phyloP scores from a whole-genome alignment of 1,284 basidiomycete species.

The Sanghuangporus baumii region DNA sequence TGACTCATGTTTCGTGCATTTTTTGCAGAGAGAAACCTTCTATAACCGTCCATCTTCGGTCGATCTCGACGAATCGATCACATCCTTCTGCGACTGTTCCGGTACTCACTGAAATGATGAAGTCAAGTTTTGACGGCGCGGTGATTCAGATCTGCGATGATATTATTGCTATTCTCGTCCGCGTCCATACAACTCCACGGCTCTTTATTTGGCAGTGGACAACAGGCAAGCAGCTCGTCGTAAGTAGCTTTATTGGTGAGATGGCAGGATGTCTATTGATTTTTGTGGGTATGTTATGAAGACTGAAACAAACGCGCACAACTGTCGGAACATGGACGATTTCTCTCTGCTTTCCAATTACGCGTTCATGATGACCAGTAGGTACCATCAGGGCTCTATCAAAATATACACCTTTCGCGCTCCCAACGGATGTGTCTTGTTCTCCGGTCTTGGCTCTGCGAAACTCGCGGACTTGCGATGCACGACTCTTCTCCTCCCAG shows the following conservation, averaged over 20 bases:
- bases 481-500: constrained; percentile 10
- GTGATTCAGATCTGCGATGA: constrained; percentile 49
- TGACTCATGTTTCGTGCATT: neutral
- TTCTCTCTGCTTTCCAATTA: constrained; percentile 43
- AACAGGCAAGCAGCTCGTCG: constrained; percentile 38
- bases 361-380: constrained; percentile 38
- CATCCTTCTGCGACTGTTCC: constrained; percentile 33
- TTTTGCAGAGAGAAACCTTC: constrained; percentile 12
- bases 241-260: constrained; percentile 25
- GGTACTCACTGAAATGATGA: constrained; percentile 26
- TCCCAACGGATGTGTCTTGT: constrained; percentile 13
- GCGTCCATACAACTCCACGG: constrained; percentile 27
- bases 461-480: neutral
- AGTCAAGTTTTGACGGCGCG: constrained; percentile 26
- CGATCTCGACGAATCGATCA: constrained; percentile 35
- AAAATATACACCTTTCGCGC: constrained; percentile 33
- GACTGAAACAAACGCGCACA: neutral
- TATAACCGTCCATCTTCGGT: constrained; percentile 31
- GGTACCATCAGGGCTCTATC: constrained; percentile 30
- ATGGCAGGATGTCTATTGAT: neutral
- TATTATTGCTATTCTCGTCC: constrained; percentile 42
- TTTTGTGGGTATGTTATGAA: neutral
- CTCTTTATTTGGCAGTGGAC: constrained; percentile 53
- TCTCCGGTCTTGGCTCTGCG: constrained; percentile 18
- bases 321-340: constrained; percentile 29